These are phyloP conservation scores for Solanum dulcamara DNA, from an alignment of 257 asterid genomes.

Conservation along the genomic window DNA sequence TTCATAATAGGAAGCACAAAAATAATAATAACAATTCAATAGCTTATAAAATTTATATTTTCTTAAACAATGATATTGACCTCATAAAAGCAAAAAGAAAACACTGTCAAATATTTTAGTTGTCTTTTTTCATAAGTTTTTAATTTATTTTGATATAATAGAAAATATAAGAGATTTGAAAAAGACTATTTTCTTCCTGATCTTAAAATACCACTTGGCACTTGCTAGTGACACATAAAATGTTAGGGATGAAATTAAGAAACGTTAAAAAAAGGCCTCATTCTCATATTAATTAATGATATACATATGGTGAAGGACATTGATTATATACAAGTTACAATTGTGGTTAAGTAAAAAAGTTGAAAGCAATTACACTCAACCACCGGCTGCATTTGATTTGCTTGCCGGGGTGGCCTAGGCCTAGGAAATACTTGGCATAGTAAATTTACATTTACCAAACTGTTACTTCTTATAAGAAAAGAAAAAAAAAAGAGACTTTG, in stretches of 20 bases:
- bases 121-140: not conserved
- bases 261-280: not conserved
- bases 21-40: not conserved
- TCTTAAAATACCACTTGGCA: not conserved
- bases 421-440: conserved; percentile 9
- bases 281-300: conserved; percentile 1
- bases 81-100: not conserved
- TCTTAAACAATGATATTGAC: not conserved
- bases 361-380: conserved; percentile 17
- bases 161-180: not conserved
- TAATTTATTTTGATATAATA: not conserved
- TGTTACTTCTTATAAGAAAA: not conserved
- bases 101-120: not conserved
- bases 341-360: conserved; percentile 12
- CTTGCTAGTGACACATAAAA: no score
- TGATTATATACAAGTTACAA: conserved; percentile 34
- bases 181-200: not conserved
- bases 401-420: conserved; percentile 20
- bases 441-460: conserved; percentile 14
- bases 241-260: no score
- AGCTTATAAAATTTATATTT: not conserved
- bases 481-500: not conserved
- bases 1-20: not conserved
- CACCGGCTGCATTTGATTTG: conserved; percentile 27
- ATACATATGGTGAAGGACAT: conserved; percentile 8